Percentiles rank a stretch among this genome's conserved stretches.
phyloP scores from a whole-genome alignment of 1,284 basidiomycete genomes.

The Ustilago lituana region DNA sequence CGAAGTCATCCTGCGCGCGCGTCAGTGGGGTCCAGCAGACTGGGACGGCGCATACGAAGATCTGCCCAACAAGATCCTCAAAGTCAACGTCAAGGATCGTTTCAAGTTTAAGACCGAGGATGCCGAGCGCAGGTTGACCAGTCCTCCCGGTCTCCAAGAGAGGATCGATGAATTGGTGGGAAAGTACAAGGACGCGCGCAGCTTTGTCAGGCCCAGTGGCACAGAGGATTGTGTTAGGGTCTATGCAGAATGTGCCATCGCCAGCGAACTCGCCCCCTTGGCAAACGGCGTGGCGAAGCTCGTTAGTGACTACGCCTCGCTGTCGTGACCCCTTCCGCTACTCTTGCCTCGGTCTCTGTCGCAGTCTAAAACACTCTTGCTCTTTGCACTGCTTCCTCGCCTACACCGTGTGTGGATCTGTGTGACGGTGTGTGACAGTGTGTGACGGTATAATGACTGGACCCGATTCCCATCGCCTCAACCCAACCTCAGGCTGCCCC shows the following conservation, averaged over 20 bases:
- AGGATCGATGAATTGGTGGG: constrained; percentile 85
- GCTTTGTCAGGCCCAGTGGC: constrained; percentile 95
- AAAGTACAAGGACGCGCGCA: constrained; percentile 83
- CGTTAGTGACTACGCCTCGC: constrained; percentile 43
- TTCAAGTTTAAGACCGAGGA: constrained; percentile 88
- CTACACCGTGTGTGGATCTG: too few species aligned
- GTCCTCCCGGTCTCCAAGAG: constrained; percentile 82
- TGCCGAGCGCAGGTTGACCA: constrained; percentile 87
- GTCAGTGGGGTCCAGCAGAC: constrained; percentile 71
- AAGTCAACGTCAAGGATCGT: constrained; percentile 87
- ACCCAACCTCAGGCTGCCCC: too few species aligned
- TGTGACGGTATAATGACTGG: too few species aligned
- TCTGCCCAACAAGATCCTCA: constrained; percentile 94
- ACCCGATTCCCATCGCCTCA: too few species aligned
- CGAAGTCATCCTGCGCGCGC: constrained; percentile 86
- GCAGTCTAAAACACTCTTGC: too few species aligned
- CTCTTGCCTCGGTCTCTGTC: not conserved
- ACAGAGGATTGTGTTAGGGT: constrained; percentile 98
- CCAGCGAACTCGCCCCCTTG: constrained; percentile 75
- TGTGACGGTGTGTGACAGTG: too few species aligned
- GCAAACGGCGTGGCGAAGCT: constrained; percentile 58
- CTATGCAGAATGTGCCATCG: constrained; percentile 88
- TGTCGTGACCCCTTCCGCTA: not conserved
- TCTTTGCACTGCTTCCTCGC: too few species aligned
- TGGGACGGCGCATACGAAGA: constrained; percentile 96